Percentiles rank a stretch among this genome's conserved stretches.
These are phyloP conservation scores for sweet orange (Citrus sinensis) DNA, from an alignment of 345 rosid genomes.

Conservation along the genomic window DVS_A1.0 CM039167.1:7854501-7855000, in stretches of 20 bases:
- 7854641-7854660: neutral
- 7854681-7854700: neutral
- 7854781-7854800: neutral
- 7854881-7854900: neutral
- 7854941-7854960: neutral
- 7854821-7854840: neutral
- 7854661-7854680: neutral
- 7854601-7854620: neutral
- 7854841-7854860: neutral
- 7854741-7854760: neutral
- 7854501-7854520: neutral
- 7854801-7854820: neutral
- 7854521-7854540: neutral
- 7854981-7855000: neutral
- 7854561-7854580: too few relatives aligned
- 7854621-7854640: neutral
- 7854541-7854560: neutral
- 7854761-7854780: neutral
- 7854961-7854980: neutral
- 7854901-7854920: neutral
- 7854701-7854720: too few relatives aligned
- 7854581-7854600: neutral
- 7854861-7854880: neutral
- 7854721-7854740: neutral
- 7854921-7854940: neutral